phyloP scores from a whole-genome alignment of 2,329 filamentous ascomycete species.

The Rugonectria rugulosa region DNA sequence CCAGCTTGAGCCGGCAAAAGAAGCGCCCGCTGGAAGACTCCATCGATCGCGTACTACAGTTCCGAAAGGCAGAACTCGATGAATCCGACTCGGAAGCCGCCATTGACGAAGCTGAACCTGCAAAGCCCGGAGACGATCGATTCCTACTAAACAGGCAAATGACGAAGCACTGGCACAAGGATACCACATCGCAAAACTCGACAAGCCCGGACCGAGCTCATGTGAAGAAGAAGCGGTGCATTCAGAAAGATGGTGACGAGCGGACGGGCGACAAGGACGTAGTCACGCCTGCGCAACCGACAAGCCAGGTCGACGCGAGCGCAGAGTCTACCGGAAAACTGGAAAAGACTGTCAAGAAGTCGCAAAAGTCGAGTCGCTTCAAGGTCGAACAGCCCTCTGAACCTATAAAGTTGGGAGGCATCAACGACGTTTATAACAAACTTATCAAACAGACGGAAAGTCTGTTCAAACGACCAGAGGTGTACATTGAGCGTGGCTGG shows the following conservation, averaged over 20 bases:
- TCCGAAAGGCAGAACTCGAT: conserved; percentile 71
- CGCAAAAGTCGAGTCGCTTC: conserved; percentile 41
- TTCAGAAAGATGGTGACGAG: conserved; percentile 40
- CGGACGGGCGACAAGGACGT: conserved; percentile 22
- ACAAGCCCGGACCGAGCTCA: conserved; percentile 32
- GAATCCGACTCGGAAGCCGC: conserved; percentile 61
- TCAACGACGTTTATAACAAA: conserved; percentile 35
- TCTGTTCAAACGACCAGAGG: conserved; percentile 32
- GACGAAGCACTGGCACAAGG: conserved; percentile 49
- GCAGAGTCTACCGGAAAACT: conserved; percentile 30
- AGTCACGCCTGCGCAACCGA: conserved; percentile 23
- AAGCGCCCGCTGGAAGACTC: conserved; percentile 84
- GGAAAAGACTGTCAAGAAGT: conserved; percentile 44
- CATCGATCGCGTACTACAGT: conserved; percentile 81
- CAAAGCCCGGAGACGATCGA: conserved; percentile 43
- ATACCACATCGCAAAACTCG: conserved; percentile 18
- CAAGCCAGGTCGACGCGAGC: conserved; percentile 23
- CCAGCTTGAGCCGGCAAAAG: conserved; percentile 81
- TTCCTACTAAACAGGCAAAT: conserved; percentile 53
- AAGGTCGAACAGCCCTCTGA: conserved; percentile 40
- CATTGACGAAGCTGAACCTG: conserved; percentile 50
- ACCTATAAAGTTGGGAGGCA: conserved; percentile 39
- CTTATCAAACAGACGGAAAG: conserved; percentile 26
- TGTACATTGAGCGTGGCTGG: conserved; percentile 25
- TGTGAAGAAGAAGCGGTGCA: conserved; percentile 44